phyloP scores from a whole-genome alignment of 1,284 basidiomycete genomes.

The Rhodotorula sp. region DNA sequence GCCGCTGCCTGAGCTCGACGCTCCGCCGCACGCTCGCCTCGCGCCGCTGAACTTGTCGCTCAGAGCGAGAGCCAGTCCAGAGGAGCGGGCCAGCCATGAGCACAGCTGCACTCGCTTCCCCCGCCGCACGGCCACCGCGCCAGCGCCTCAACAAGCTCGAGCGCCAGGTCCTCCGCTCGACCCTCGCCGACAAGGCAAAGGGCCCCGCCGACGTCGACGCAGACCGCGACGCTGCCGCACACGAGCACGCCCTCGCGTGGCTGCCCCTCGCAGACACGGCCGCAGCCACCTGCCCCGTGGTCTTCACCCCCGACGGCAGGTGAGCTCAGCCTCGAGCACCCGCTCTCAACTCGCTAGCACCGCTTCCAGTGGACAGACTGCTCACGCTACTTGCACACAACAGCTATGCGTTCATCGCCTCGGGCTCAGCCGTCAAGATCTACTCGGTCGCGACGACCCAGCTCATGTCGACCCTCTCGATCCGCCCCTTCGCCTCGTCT shows the following conservation, averaged over 20 bases:
- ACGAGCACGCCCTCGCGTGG: conserved; percentile 17
- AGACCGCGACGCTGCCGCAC: neutral
- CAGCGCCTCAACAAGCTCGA: conserved; percentile 15
- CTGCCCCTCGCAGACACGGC: conserved; percentile 12
- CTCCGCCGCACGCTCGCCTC: neutral
- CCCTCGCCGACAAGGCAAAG: neutral
- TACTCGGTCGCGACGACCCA: conserved; percentile 72
- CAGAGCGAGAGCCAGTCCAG: neutral
- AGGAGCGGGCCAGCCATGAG: neutral
- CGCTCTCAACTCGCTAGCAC: neutral
- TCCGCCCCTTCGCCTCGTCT: conserved; percentile 54
- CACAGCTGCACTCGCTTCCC: neutral
- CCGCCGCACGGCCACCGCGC: neutral
- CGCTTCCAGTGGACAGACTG: neutral
- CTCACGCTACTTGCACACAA: neutral
- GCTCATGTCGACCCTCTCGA: conserved; percentile 74
- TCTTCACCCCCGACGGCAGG: conserved; percentile 30
- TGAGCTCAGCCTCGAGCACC: neutral
- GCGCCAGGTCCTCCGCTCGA: conserved; percentile 11
- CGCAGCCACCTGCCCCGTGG: conserved; percentile 24
- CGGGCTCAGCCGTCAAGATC: conserved; percentile 74
- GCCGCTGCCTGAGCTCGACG: neutral
- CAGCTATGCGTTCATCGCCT: conserved; percentile 85
- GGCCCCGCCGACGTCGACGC: neutral
- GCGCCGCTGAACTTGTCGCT: neutral